phyloP scores from a whole-genome alignment of 2,329 filamentous ascomycete species.

The Xylariaceae sp. region DNA sequence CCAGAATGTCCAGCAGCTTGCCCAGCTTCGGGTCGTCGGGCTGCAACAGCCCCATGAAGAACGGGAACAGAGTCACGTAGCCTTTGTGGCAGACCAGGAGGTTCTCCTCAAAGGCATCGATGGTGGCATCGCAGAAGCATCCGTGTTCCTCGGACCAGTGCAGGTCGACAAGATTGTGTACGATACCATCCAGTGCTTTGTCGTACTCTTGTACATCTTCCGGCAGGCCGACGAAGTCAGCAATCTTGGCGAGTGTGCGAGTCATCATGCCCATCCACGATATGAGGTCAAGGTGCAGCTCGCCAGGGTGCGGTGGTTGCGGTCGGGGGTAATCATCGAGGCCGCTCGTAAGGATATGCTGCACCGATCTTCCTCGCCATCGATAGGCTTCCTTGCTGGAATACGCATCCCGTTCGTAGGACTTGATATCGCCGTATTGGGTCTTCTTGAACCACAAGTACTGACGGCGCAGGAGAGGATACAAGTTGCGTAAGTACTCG shows the following conservation, averaged over 20 bases:
- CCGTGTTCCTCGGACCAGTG: constrained; percentile 81
- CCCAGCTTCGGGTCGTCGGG: constrained; percentile 68
- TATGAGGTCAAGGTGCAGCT: constrained; percentile 90
- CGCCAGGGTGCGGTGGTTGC: constrained; percentile 88
- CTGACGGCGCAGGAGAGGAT: constrained; percentile 74
- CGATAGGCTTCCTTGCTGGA: constrained; percentile 89
- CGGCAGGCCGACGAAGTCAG: constrained; percentile 61
- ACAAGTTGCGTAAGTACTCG: constrained; percentile 22
- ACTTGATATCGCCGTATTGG: constrained; percentile 80
- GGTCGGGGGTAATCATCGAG: constrained; percentile 94
- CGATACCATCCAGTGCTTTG: constrained; percentile 67
- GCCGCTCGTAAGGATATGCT: constrained; percentile 85
- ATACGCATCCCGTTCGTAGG: constrained; percentile 83
- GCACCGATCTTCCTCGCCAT: constrained; percentile 83
- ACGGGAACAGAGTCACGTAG: constrained; percentile 89
- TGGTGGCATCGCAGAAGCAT: constrained; percentile 88
- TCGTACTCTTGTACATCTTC: constrained; percentile 71
- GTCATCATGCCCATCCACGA: constrained; percentile 98
- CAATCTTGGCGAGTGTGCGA: constrained; percentile 73
- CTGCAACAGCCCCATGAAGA: constrained; percentile 73
- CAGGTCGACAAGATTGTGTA: constrained; percentile 80
- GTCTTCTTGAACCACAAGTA: constrained; percentile 95
- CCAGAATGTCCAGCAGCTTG: constrained; percentile 68
- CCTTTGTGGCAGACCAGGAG: constrained; percentile 90
- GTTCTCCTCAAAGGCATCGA: constrained; percentile 92